Percentiles rank a stretch among this genome's conserved stretches.
phyloP scores from a whole-genome alignment of 2,329 filamentous ascomycete species.

The Monosporascus sp. region DNA sequence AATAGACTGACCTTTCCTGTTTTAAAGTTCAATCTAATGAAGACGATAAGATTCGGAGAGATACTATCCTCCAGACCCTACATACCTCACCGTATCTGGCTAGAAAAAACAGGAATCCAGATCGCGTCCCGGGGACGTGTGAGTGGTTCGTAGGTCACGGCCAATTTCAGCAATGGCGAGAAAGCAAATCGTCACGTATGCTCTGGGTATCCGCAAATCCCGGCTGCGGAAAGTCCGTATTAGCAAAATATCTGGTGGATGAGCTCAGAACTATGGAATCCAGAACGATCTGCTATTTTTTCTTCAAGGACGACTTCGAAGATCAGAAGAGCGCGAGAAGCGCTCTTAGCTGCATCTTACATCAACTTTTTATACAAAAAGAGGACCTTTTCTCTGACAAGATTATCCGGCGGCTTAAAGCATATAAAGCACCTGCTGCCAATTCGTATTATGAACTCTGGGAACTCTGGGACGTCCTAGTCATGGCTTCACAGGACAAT shows the following conservation, averaged over 20 bases:
- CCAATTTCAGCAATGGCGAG: constrained; percentile 12
- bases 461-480: constrained; percentile 27
- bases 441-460: constrained; percentile 14
- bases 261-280: constrained; percentile 11
- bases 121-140: constrained; percentile 11
- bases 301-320: constrained; percentile 30
- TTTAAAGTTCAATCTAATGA: too few species aligned
- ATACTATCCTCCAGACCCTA: neutral
- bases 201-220: constrained; percentile 37
- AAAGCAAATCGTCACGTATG: neutral
- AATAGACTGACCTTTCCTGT: too few species aligned
- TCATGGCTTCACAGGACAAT: neutral
- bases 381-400: constrained; percentile 16
- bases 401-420: constrained; percentile 12
- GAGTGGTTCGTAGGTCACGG: constrained; percentile 14
- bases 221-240: constrained; percentile 39
- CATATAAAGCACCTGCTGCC: constrained; percentile 6
- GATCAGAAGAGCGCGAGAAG: constrained; percentile 11
- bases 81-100: constrained; percentile 14
- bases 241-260: constrained; percentile 32
- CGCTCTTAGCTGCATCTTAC: constrained; percentile 31
- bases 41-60: too few species aligned
- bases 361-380: constrained; percentile 29
- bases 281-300: constrained; percentile 34
- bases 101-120: constrained; percentile 26